Evolutionary conservation across 495 filamentous ascomycete genomes (phyloP).

Genomic region (Articulospora tetracladia): DNA sequence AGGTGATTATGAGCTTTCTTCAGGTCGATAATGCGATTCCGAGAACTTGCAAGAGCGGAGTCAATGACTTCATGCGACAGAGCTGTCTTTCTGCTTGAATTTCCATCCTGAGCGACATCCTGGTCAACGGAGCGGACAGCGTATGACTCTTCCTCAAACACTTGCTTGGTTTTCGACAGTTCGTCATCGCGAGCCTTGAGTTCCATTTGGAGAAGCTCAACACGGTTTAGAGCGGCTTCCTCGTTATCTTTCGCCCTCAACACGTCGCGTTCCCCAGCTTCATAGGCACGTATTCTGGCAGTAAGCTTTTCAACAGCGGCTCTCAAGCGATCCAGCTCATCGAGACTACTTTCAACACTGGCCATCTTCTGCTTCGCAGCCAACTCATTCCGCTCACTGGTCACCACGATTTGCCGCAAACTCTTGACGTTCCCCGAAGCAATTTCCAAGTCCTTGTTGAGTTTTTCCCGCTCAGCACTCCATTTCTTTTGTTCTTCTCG

Average conservation of each 20-base stretch:
- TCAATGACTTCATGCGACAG: conserved; percentile 44
- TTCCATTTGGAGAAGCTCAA: conserved; percentile 46
- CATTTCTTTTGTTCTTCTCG: conserved; percentile 67
- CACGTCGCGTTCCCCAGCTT: conserved; percentile 53
- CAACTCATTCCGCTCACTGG: conserved; percentile 58
- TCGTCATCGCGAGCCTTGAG: conserved; percentile 47
- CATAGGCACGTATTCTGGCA: conserved; percentile 49
- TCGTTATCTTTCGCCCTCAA: conserved; percentile 45
- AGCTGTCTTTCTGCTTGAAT: conserved; percentile 7
- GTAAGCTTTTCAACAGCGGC: conserved; percentile 54
- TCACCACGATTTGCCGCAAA: conserved; percentile 53
- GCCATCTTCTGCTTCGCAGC: conserved; percentile 54
- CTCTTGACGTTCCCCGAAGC: conserved; percentile 48
- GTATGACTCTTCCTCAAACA: conserved; percentile 38
- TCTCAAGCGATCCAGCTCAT: conserved; percentile 55
- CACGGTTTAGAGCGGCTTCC: conserved; percentile 45
- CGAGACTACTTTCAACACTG: conserved; percentile 51
- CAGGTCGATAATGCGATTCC: conserved; percentile 38
- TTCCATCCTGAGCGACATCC: background rate
- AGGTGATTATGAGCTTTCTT: conserved; percentile 37
- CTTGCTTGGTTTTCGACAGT: conserved; percentile 36
- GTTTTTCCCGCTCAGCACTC: conserved; percentile 45
- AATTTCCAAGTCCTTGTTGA: conserved; percentile 49
- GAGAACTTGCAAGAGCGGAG: conserved; percentile 37
- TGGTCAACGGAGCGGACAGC: conserved; percentile 24